Evolutionary conservation across 371 early-diverging fungal species (phyloP).

Genomic region (Entomophthora muscae): DNA sequence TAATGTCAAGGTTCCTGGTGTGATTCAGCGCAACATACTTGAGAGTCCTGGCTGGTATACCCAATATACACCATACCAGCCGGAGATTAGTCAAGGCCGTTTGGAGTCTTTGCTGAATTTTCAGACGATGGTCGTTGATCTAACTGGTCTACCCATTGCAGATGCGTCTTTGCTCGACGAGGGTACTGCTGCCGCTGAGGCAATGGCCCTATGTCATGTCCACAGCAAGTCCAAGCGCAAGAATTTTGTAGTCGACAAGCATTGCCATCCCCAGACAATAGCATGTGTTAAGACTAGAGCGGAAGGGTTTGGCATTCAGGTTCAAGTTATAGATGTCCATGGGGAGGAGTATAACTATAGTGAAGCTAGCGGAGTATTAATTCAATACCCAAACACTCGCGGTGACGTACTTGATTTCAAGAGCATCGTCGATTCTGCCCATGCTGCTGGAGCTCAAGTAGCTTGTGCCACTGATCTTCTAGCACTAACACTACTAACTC

Average conservation of each 20-base stretch:
- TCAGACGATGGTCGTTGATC: constrained; percentile 86
- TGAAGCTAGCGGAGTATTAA: not conserved
- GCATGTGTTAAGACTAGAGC: constrained; percentile 82
- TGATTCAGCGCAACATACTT: constrained; percentile 85
- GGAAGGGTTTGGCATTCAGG: constrained; percentile 78
- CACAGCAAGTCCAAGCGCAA: constrained; percentile 46
- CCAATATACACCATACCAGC: constrained; percentile 95
- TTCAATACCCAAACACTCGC: constrained; percentile 79
- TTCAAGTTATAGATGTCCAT: constrained; percentile 63
- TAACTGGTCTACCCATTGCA: constrained; percentile 86
- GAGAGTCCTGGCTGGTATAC: constrained; percentile 88
- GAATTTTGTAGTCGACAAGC: constrained; percentile 78
- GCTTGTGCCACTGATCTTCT: constrained; percentile 85
- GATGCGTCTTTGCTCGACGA: constrained; percentile 94
- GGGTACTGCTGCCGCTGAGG: constrained; percentile 95
- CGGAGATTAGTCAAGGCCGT: constrained; percentile 95
- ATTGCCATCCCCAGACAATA: constrained; percentile 89
- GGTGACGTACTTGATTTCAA: constrained; percentile 71
- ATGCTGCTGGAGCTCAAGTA: constrained; percentile 67
- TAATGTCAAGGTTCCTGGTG: constrained; percentile 73
- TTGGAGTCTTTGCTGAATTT: constrained; percentile 89
- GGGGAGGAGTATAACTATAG: constrained; percentile 33
- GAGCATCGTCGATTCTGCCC: constrained; percentile 51
- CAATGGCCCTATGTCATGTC: constrained; percentile 80
- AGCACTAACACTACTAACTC: constrained; percentile 75